These are phyloP conservation scores for Colletotrichum gigasporum DNA, from an alignment of 2,329 filamentous ascomycete species.

Conservation along the genomic window DNA sequence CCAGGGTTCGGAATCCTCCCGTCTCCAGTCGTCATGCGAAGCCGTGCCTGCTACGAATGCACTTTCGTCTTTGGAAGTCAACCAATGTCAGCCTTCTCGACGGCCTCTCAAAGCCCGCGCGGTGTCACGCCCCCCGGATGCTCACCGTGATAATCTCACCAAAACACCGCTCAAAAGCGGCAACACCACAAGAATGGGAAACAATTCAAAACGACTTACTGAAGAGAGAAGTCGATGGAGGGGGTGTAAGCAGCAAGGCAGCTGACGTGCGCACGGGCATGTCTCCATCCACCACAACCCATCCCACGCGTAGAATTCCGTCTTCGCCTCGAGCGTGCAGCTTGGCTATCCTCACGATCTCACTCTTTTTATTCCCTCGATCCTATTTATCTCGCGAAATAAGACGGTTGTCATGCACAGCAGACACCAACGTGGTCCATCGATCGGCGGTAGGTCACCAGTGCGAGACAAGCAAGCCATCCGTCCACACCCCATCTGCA, in stretches of 20 bases:
- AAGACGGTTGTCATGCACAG: neutral
- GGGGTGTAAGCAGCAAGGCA: conserved; percentile 24
- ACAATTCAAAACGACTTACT: neutral
- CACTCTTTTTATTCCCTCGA: neutral
- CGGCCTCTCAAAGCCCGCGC: neutral
- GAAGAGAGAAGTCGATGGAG: neutral
- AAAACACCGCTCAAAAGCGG: neutral
- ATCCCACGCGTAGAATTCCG: neutral
- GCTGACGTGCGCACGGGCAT: conserved; percentile 18
- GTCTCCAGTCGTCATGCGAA: neutral
- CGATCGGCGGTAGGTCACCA: neutral
- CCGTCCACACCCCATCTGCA: neutral
- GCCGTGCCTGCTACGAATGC: neutral
- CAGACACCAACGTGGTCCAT: neutral
- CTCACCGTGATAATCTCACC: neutral
- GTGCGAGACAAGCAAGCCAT: neutral
- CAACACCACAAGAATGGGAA: neutral
- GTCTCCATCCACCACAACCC: conserved; percentile 1
- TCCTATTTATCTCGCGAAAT: neutral
- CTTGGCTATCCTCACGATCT: conserved; percentile 1
- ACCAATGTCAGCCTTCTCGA: neutral
- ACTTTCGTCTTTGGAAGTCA: neutral
- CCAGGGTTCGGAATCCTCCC: conserved; percentile 5
- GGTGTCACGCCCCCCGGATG: neutral
- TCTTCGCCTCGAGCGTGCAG: neutral